Evolutionary conservation across 139 green algal species (phyloP).

Genomic region (Coelastrella sp.): DNA sequence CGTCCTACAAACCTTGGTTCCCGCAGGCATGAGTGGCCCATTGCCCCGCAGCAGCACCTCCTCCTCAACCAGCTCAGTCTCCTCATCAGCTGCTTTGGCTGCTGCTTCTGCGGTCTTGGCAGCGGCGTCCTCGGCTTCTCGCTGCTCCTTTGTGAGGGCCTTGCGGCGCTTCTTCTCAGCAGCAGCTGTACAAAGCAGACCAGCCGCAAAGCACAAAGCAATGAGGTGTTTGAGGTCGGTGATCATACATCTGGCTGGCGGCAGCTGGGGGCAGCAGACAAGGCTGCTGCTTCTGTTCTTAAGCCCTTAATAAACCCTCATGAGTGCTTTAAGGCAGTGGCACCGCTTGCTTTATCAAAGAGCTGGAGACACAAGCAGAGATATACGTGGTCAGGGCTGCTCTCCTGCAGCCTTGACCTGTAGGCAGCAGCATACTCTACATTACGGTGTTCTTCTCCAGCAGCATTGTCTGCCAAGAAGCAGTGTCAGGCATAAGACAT

Average conservation of each 20-base stretch:
- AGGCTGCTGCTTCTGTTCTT: not conserved
- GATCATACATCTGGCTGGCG: not conserved
- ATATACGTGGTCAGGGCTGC: too few relatives aligned
- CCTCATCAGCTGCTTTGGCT: constrained; percentile 34
- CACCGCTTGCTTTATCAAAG: too few relatives aligned
- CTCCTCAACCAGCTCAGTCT: constrained; percentile 33
- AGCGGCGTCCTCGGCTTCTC: constrained; percentile 11
- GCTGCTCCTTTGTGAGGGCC: constrained; percentile 47
- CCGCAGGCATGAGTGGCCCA: not conserved
- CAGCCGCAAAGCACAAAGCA: too few relatives aligned
- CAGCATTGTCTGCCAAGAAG: too few relatives aligned
- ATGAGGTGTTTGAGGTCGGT: not conserved
- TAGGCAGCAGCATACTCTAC: too few relatives aligned
- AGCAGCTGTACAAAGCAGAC: not conserved
- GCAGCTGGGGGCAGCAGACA: not conserved
- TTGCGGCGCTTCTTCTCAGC: constrained; percentile 41
- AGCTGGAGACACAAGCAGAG: too few relatives aligned
- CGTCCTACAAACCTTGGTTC: not conserved
- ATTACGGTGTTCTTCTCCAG: too few relatives aligned
- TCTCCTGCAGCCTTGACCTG: too few relatives aligned
- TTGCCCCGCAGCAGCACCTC: constrained; percentile 40
- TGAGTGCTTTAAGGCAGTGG: too few relatives aligned
- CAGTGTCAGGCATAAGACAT: too few relatives aligned
- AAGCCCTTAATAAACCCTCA: too few relatives aligned
- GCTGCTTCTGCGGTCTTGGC: constrained; percentile 47